Base-by-base conservation (phyloP, 495 filamentous ascomycete species). In the Choiromyces venosus region DNA sequence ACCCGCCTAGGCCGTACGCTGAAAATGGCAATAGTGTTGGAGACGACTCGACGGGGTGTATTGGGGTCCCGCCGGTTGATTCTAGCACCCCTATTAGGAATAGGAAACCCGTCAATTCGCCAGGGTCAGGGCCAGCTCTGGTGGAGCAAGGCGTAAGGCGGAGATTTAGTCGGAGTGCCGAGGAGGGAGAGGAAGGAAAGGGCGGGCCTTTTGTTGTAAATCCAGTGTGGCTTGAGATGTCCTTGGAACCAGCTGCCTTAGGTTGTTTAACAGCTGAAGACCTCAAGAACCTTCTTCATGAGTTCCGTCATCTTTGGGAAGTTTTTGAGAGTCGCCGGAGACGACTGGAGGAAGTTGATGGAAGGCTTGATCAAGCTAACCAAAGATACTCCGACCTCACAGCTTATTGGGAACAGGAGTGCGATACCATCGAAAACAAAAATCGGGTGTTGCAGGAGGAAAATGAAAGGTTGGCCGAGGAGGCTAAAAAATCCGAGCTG, bases 171-270 rank as follows among this genome's bases (percentile, higher is more conserved):
- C 3, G 10, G 12, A 33, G 18, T 33, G 7, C 52, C 25, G 25
- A 61, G 10, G 52, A 33, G 12, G 6, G 9, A 33, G 16, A 14
- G 25, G 52, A 29, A 5, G 25, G 7, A 29, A 4, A 56, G 9
- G 52, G 52, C n/a, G 29, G 25, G n/a, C 52, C 25, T 56, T 29
- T 61, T 25, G 52, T 16, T 33, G 25, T 25, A 16, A 61, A 61
- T 29, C 52, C 52, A 61, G 33, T 61, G 52, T 61, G 52, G 52
- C 52, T 61, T 33, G 52, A 61, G 52, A 61, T 61, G 52, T 61
- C 52, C 52, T 33, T 61, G 25, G 52, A 61, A 29, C 52, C 52
- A 33, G 52, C 52, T 14, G 25, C 52, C 29, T 29, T 61, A 33
- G 33, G 25, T 33, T 25, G 25, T 18, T 33, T 61, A 61, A 61